Evolutionary conservation across 2,329 filamentous ascomycete genomes (phyloP), one percentile per base, ranked within the genome.

Genomic region (Myrmaecium sp.): DNA sequence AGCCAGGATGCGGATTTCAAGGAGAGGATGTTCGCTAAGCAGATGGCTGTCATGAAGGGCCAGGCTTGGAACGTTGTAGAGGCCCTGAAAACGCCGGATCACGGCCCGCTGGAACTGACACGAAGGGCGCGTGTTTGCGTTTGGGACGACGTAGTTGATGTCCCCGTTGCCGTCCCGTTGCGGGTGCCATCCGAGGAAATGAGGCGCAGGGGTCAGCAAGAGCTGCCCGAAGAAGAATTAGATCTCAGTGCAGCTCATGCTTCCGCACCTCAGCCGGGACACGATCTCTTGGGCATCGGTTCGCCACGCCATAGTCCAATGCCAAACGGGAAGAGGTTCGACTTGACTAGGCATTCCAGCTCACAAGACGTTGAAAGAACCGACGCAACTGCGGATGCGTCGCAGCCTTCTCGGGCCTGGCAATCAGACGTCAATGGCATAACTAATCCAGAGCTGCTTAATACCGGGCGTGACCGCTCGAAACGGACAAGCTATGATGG

Each of bases 1-100:
- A 75, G 81, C 37, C 71, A 91, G 46, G 89, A 98, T 50, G 73
- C 76, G 3, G 89, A 98, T 53, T 98, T 98, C 52, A 82, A 95
- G 49, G 89, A 98, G 56, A 77, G 81, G 53, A 98, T 98, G 89
- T 98, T 93, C 55, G 82, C 82, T n/a, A 74, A 81, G 38, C 89
- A 98, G 46, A 91, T 98, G 34, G 86, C 89, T 1, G 89, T 98
- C 32, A 93, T 98, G 82, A 98, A 98, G 54, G 89, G 89, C 7
- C 89, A 98, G 48, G 89, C 89, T 1, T 98, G 89, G 83, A 98
- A 98, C 47, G 89, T 98, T 0, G 89, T 98, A 4, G 89, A 98
- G 57, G 94, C 89, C 1, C 64, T 98, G 33, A 98, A 98, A 51
- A 79, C 79, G 11, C 63, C 71, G 1, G 89, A 95, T 44, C 86